Evolutionary conservation across 164 flowering plant genomes (phyloP).

Genomic region (Chimonanthus salicifolius): DNA sequence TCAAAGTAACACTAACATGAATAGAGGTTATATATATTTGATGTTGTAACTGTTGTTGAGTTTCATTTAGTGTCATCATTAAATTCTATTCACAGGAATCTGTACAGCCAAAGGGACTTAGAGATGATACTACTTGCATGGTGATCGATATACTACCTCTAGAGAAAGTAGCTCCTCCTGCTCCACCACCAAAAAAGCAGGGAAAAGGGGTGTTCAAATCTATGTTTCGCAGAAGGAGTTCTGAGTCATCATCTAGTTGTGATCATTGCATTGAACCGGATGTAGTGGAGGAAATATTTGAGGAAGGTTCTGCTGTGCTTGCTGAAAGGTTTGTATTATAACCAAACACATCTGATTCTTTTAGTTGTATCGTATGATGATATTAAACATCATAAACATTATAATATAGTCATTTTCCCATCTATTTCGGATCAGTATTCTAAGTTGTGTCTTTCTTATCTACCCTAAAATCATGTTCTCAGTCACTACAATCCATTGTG

Average conservation of each 20-base stretch:
- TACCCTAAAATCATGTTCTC: too few species aligned
- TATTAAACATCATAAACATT: background rate
- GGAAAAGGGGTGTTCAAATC: slow-evolving; percentile 78
- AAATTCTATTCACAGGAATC: slow-evolving; percentile 59
- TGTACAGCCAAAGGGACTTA: slow-evolving; percentile 64
- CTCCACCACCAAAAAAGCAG: slow-evolving; percentile 68
- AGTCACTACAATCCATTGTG: too few species aligned
- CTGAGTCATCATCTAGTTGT: slow-evolving; percentile 47
- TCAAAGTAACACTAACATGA: slow-evolving; percentile 47
- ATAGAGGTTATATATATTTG: background rate
- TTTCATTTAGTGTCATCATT: slow-evolving; percentile 4
- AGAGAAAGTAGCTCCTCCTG: slow-evolving; percentile 53
- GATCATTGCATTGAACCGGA: slow-evolving; percentile 67
- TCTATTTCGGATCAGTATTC: too few species aligned
- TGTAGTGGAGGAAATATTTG: slow-evolving; percentile 80
- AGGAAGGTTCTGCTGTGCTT: slow-evolving; percentile 95
- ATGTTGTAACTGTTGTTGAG: background rate
- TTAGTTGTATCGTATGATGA: background rate
- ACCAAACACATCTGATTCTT: background rate
- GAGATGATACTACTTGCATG: slow-evolving; percentile 98
- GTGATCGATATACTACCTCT: slow-evolving; percentile 72
- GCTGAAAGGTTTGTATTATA: slow-evolving; percentile 67
- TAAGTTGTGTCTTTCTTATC: too few species aligned
- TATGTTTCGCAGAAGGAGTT: slow-evolving; percentile 65
- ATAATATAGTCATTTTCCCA: too few species aligned